A percentile compares a stretch with the other conserved stretches of the same genome.
phyloP scores from a whole-genome alignment of 352 stramenopile genomes.

The Phytophthora rubi region DNA sequence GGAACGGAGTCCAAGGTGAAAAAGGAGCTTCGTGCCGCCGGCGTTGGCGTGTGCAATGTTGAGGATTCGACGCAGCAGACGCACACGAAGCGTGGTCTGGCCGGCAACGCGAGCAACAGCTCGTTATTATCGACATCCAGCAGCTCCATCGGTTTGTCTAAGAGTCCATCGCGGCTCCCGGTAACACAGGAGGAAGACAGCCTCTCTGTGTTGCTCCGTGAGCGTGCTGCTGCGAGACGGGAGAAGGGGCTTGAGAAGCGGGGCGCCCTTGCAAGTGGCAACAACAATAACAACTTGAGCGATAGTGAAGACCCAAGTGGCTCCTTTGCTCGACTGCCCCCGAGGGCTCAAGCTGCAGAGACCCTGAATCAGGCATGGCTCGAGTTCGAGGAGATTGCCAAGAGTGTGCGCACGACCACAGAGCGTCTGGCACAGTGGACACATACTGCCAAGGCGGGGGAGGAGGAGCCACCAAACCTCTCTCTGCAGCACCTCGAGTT shows the following conservation, averaged over 20 bases:
- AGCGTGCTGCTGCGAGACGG: slow-evolving; percentile 25
- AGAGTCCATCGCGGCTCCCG: slow-evolving; percentile 16
- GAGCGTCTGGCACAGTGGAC: slow-evolving; percentile 19
- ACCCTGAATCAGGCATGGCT: slow-evolving; percentile 17
- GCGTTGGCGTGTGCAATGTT: not conserved
- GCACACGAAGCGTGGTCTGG: slow-evolving; percentile 16
- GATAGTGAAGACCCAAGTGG: not conserved
- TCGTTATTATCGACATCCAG: slow-evolving; percentile 8
- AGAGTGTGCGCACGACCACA: slow-evolving; percentile 10
- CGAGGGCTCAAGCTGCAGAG: not conserved
- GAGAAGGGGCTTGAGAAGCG: slow-evolving; percentile 15
- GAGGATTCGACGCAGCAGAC: slow-evolving; percentile 3
- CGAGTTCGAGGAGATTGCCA: slow-evolving; percentile 20
- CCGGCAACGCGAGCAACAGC: slow-evolving; percentile 19
- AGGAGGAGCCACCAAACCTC: slow-evolving; percentile 4
- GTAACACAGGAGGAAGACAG: slow-evolving; percentile 32
- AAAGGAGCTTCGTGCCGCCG: slow-evolving; percentile 29
- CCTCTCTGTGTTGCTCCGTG: slow-evolving; percentile 27
- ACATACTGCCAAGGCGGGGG: not conserved
- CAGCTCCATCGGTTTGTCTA: slow-evolving; percentile 4
- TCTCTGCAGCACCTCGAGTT: slow-evolving; percentile 13
- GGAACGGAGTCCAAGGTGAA: slow-evolving; percentile 52
- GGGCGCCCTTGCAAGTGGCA: not conserved
- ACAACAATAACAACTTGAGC: slow-evolving; percentile 9
- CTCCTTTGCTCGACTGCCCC: not conserved